Conservation (phyloP, 305 asterid species). For the Fraxinus latifolia region DNA sequence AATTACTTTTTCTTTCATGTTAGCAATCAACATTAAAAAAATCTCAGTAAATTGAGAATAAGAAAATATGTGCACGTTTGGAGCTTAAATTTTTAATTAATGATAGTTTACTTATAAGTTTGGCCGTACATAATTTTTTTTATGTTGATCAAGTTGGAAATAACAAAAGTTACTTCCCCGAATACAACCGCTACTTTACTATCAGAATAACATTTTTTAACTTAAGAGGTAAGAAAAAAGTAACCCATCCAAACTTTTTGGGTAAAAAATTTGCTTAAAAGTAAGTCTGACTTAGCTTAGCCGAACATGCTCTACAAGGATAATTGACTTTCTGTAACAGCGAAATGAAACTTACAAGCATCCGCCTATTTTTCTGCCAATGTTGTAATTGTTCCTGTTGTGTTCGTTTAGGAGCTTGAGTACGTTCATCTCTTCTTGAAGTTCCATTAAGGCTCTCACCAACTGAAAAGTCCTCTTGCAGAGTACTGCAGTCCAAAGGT, state of each 20-base stretch:
- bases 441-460: conserved; percentile 47
- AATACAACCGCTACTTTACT: background rate
- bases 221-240: background rate
- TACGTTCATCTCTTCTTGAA: conserved; percentile 45
- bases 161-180: background rate
- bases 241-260: background rate
- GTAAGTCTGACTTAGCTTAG: background rate
- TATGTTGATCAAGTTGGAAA: background rate
- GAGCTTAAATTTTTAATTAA: background rate
- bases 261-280: background rate
- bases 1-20: background rate
- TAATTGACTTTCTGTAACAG: background rate
- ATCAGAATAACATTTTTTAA: background rate
- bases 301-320: background rate
- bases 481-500: conserved; percentile 83
- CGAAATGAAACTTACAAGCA: conserved; percentile 60
- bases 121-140: background rate
- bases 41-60: background rate
- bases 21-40: background rate
- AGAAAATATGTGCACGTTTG: background rate
- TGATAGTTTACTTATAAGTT: background rate
- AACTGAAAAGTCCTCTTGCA: conserved; percentile 78
- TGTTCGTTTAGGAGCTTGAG: conserved; percentile 73
- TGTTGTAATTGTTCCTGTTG: conserved; percentile 92
- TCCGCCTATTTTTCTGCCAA: conserved; percentile 97